A percentile compares a stretch with the other conserved stretches of the same genome.
Evolutionary conservation across 306 rosid species (phyloP).

Genomic region (Casuarina equisetifolia): DNA sequence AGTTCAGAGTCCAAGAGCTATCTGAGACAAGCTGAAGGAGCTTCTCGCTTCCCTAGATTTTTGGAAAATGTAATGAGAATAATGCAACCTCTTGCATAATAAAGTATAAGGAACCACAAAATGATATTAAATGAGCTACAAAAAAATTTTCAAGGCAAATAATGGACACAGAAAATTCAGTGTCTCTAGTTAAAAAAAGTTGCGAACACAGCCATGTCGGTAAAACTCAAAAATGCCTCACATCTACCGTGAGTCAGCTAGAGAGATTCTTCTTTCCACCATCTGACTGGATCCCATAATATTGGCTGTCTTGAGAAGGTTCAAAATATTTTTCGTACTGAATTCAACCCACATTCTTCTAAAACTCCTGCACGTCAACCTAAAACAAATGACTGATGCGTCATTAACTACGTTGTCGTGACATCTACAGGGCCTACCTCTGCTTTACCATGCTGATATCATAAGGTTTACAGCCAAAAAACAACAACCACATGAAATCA

Average conservation of each 20-base stretch:
- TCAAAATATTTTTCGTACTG: neutral
- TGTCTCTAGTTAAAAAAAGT: conserved; percentile 19
- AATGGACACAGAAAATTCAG: conserved; percentile 12
- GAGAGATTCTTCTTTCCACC: neutral
- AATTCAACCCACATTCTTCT: conserved; percentile 16
- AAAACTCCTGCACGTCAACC: conserved; percentile 3
- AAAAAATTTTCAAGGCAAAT: neutral
- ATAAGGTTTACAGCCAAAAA: neutral
- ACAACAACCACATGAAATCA: neutral
- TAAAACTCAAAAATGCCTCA: neutral
- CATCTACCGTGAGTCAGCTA: neutral
- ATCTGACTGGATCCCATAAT: neutral
- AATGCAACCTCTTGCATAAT: conserved; percentile 19
- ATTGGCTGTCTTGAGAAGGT: neutral
- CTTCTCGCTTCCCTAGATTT: conserved; percentile 81
- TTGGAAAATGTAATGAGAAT: conserved; percentile 11
- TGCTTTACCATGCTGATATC: neutral
- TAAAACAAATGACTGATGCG: conserved; percentile 5
- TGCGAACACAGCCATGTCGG: neutral
- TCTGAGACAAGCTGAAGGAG: conserved; percentile 73
- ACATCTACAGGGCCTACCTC: neutral
- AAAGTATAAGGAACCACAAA: neutral
- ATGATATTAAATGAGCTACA: neutral
- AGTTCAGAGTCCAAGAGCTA: conserved; percentile 33
- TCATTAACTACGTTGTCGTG: conserved; percentile 12